Conservation (phyloP, 768 basidiomycete genomes). For the Termitomyces titanicus region DNA sequence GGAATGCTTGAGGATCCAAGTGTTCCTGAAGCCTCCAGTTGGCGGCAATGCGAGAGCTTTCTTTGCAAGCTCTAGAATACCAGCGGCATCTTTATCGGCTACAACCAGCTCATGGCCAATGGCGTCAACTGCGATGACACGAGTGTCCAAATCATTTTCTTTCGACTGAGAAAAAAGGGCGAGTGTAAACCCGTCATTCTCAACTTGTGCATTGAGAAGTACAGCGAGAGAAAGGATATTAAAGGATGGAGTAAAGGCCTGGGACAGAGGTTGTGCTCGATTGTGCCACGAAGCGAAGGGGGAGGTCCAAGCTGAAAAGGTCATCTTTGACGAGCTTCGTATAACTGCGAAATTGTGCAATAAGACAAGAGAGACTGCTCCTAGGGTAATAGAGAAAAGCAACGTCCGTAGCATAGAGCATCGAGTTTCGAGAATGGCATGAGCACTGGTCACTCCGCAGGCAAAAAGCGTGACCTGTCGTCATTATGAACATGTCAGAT, state of each 20-base stretch:
- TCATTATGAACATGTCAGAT: too few species aligned
- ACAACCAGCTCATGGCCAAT: constrained; percentile 26
- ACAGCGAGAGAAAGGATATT: constrained; percentile 26
- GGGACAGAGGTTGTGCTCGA: constrained; percentile 19
- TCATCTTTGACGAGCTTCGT: neutral
- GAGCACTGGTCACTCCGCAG: too few species aligned
- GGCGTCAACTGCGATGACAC: constrained; percentile 27
- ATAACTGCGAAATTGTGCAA: neutral
- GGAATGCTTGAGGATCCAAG: constrained; percentile 28
- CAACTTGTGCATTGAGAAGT: constrained; percentile 29
- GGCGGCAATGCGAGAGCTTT: constrained; percentile 20
- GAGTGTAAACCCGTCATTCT: constrained; percentile 32
- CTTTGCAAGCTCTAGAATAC: constrained; percentile 22
- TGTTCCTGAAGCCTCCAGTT: constrained; percentile 28
- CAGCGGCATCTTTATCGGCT: constrained; percentile 21
- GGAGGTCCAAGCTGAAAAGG: constrained; percentile 16
- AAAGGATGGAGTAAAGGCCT: constrained; percentile 17
- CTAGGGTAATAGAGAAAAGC: constrained; percentile 1
- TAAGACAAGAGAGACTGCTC: constrained; percentile 6
- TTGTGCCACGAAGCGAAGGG: constrained; percentile 25
- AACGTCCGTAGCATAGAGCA: constrained; percentile 5
- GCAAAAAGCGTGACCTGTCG: too few species aligned
- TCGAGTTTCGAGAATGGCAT: too few species aligned
- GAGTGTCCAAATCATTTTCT: constrained; percentile 8
- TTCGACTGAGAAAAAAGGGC: constrained; percentile 25